Base-by-base conservation (phyloP, 2,329 filamentous ascomycete genomes). In the Epichloe amarillans region DNA sequence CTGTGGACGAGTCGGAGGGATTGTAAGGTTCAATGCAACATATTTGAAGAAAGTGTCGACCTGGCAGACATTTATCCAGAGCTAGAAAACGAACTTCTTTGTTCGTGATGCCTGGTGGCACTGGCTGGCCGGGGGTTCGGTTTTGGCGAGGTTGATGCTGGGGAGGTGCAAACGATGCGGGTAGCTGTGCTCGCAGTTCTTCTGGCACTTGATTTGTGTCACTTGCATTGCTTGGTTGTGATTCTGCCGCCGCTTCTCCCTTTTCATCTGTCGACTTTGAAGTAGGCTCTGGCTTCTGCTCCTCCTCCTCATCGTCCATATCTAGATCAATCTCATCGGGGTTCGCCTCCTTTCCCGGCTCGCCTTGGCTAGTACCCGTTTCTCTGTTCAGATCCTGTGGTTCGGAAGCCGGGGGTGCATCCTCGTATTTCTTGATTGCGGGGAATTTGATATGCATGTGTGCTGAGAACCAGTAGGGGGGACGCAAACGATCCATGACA, bases 381-480 rank as follows among this genome's bases (percentile, higher is more conserved):
- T 26, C 15, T 33, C 12, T 8, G 3, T 15, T 11, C 1, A 7
- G 12, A 23, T 44, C 5, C 15, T 8, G 17, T 30, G 39, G 23
- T n/a, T 19, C 15, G 4, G 50, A 19, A n/a, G 46, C 30, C 14
- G 37, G 15, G 12, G 39, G 7, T 7, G 37, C 12, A 54, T 82
- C 60, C 46, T 66, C 56, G 52, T 81, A 83, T n/a, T 55, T 69
- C 62, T 78, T 84, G 55, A 80, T 64, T 1, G 90, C 93, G 0
- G 83, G 68, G 63, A 85, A 97, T 62, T 91, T 94, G 71, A 86
- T 83, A 66, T 98, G 93, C 69, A 97, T 68, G 67, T 98, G 93
- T 3, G 90, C 93, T 38, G 86, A 84, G 64, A 97, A 96, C 93
- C 93, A 98, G 64, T 88, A 84, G 77, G 75, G 77, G 75, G 10